A percentile compares a stretch with the other conserved stretches of the same genome.
Evolutionary conservation across 495 filamentous ascomycete species (phyloP).

Genomic region (Daldinia bambusicola): DNA sequence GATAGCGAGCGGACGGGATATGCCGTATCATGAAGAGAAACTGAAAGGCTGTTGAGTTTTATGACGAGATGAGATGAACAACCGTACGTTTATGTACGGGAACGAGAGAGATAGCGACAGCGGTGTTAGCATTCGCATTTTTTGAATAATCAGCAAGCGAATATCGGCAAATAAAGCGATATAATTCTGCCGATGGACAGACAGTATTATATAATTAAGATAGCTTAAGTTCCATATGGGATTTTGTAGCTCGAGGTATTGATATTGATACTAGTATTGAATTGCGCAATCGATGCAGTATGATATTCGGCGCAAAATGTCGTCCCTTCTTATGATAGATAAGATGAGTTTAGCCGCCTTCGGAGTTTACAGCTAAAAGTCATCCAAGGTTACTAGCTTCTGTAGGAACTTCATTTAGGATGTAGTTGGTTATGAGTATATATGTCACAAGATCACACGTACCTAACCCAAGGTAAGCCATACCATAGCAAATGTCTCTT

Average conservation of each 20-base stretch:
- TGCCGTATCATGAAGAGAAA: constrained; percentile 5
- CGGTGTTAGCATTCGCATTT: constrained; percentile 19
- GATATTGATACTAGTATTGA: not conserved
- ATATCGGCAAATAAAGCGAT: not conserved
- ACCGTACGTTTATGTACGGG: constrained; percentile 13
- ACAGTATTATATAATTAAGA: not conserved
- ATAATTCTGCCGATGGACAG: constrained; percentile 8
- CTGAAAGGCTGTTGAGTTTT: constrained; percentile 7
- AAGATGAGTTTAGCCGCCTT: not conserved
- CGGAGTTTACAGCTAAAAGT: not conserved
- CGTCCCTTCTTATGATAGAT: not conserved
- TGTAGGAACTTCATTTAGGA: not conserved
- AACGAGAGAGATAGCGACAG: constrained; percentile 11
- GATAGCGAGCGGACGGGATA: constrained; percentile 19
- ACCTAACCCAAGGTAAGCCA: not conserved
- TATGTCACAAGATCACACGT: constrained; percentile 1
- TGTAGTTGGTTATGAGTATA: not conserved
- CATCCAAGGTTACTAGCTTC: too few species aligned
- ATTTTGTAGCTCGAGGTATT: constrained; percentile 2
- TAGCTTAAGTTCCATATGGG: constrained; percentile 9
- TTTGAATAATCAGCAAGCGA: not conserved
- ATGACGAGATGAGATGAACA: constrained; percentile 25
- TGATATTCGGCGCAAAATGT: not conserved
- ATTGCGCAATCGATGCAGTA: not conserved
- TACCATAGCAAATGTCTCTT: not conserved